Evolutionary conservation across 176 grass and related monocot genomes (phyloP), one percentile per base, ranked within the genome.

Genomic region (Triticum monococcum): DNA sequence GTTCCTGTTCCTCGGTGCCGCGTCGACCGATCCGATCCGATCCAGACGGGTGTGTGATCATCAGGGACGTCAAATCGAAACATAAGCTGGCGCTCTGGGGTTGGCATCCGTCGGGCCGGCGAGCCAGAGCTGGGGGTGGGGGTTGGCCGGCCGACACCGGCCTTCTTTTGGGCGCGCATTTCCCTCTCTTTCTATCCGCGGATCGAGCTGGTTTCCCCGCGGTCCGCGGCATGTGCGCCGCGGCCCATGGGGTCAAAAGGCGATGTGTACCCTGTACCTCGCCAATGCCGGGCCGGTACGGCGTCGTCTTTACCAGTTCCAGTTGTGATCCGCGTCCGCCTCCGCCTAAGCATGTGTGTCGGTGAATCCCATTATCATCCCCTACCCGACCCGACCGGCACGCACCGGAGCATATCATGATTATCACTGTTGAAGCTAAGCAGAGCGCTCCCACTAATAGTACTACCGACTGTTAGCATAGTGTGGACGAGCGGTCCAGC

Each of bases 191-290:
- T 66, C 32, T 38, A 37, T 78, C 89, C 67, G 77, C 18, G 48
- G 81, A 87, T 91, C 61, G 81, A 76, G 89, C 75, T 80, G 85
- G 85, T 91, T 84, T 84, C 85, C 75, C 81, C 85, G 85, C 85
- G 69, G 81, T 84, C 61, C 28, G 81, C 68, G 76, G 85, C 89
- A 85, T 88, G 89, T 84, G 85, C 85, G 89, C 68, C 22, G 31
- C 46, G 68, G 52, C 84, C 84, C 20, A 68, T 59, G 61, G 85
- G 48, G 85, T 91, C 85, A 88, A 91, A 85, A 84, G 76, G 22
- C 11, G 5, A 61, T 2, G 36, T 52, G 85, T 65, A 37, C 32
- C 22, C 31, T 67, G 24, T 52, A 66, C 80, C 65, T 57, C 12
- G 65, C 56, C 31, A 18, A 54, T 18, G 75, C 64, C 85, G 35